Conservation (phyloP, 192 early-diverging fungal genomes). For the Gamsiella multidivaricata region DNA sequence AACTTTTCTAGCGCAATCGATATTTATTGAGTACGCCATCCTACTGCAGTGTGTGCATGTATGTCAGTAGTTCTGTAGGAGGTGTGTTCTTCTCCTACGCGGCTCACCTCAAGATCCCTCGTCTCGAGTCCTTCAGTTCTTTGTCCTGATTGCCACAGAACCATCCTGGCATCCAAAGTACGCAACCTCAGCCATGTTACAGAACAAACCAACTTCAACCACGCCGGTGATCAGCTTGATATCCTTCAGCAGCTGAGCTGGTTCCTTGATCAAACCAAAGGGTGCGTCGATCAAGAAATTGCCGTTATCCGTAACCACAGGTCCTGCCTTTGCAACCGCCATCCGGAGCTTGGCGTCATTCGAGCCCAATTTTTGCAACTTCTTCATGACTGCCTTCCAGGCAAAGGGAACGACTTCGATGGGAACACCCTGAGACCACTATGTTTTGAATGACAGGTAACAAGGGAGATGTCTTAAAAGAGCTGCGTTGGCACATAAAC, state of each 20-base stretch:
- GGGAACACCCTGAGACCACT: conserved; percentile 93
- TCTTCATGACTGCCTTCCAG: conserved; percentile 73
- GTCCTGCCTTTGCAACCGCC: conserved; percentile 90
- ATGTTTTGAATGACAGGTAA: not conserved
- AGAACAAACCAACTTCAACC: conserved; percentile 93
- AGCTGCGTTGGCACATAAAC: not conserved
- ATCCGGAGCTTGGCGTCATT: conserved; percentile 78
- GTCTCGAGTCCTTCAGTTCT: conserved; percentile 31
- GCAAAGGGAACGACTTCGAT: conserved; percentile 91
- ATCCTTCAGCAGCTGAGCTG: conserved; percentile 55
- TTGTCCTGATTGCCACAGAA: conserved; percentile 59
- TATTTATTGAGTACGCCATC: too few species aligned
- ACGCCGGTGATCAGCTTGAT: conserved; percentile 88
- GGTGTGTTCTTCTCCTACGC: too few species aligned
- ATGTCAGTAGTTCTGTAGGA: too few species aligned
- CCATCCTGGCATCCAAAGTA: conserved; percentile 90
- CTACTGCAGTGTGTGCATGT: too few species aligned
- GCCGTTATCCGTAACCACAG: conserved; percentile 93
- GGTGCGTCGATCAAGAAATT: conserved; percentile 91
- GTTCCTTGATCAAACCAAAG: conserved; percentile 80
- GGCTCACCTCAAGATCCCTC: too few species aligned
- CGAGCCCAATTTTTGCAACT: conserved; percentile 54
- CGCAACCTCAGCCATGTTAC: conserved; percentile 82
- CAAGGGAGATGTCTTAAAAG: not conserved
- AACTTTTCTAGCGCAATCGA: too few species aligned